Percentiles rank a stretch among this genome's conserved stretches.
phyloP scores from a whole-genome alignment of 306 rosid genomes.

The Quillaja saponaria region DNA sequence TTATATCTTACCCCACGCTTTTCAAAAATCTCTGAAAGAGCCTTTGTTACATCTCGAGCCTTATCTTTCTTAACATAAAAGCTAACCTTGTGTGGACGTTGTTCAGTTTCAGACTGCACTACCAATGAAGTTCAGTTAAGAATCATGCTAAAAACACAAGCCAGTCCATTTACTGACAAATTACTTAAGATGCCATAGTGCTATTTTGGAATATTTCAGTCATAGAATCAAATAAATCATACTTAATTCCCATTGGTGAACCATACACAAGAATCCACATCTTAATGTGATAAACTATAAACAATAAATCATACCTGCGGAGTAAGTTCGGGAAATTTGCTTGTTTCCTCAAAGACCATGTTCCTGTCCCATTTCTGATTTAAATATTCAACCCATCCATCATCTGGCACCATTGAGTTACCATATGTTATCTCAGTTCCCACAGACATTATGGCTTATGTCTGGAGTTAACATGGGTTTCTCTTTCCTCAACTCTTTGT shows the following conservation, averaged over 20 bases:
- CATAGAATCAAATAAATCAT: constrained; percentile 11
- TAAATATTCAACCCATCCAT: constrained; percentile 82
- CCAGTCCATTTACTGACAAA: constrained; percentile 4
- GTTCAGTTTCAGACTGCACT: constrained; percentile 88
- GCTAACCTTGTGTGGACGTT: constrained; percentile 87
- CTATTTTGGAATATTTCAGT: not conserved
- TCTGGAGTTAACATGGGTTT: constrained; percentile 97
- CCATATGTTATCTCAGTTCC: constrained; percentile 99
- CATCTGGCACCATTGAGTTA: constrained; percentile 72
- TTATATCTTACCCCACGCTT: constrained; percentile 65
- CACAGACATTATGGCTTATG: constrained; percentile 85
- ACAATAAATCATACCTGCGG: constrained; percentile 66
- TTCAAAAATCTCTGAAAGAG: constrained; percentile 63
- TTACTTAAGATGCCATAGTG: constrained; percentile 22
- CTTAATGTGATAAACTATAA: not conserved
- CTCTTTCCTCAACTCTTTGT: constrained; percentile 83
- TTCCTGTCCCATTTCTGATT: constrained; percentile 79
- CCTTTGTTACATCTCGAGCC: constrained; percentile 64
- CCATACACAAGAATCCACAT: constrained; percentile 17
- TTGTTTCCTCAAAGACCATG: constrained; percentile 70
- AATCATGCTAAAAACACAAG: no score
- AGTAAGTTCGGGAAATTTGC: constrained; percentile 72
- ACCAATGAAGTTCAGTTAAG: constrained; percentile 25
- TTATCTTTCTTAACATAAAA: constrained; percentile 76
- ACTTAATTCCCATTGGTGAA: constrained; percentile 9